phyloP scores from a whole-genome alignment of 257 asterid species.

The Galeopsis tetrahit region DNA sequence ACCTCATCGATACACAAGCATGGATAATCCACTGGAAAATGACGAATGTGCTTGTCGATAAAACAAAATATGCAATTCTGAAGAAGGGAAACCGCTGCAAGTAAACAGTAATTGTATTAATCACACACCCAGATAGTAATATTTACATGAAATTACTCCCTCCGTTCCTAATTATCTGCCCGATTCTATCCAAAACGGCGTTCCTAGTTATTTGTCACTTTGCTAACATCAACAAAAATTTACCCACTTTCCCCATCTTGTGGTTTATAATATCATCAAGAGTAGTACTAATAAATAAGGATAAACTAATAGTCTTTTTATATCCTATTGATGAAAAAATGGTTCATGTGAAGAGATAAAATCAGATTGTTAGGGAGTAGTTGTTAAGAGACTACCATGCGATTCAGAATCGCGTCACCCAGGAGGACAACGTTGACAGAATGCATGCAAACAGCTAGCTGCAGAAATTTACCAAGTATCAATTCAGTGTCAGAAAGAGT shows the following conservation, averaged over 20 bases:
- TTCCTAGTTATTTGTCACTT: too few relatives aligned
- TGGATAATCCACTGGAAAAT: slow-evolving; percentile 88
- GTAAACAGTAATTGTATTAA: slow-evolving; percentile 32
- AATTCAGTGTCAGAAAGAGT: background rate
- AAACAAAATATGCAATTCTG: slow-evolving; percentile 75
- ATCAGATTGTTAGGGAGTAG: background rate
- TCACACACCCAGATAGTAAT: background rate
- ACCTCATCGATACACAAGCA: slow-evolving; percentile 67
- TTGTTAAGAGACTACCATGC: slow-evolving; percentile 50
- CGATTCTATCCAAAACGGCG: too few relatives aligned
- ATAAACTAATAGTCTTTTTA: too few relatives aligned
- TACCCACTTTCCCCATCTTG: too few relatives aligned
- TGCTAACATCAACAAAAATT: too few relatives aligned
- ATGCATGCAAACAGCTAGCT: slow-evolving; percentile 72
- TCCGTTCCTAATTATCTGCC: too few relatives aligned
- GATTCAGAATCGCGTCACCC: slow-evolving; percentile 65
- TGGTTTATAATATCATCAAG: too few relatives aligned
- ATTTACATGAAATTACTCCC: background rate
- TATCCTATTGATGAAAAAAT: too few relatives aligned
- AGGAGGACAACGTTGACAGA: slow-evolving; percentile 72
- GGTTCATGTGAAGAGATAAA: too few relatives aligned
- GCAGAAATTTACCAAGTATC: slow-evolving; percentile 33
- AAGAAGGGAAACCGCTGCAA: slow-evolving; percentile 89
- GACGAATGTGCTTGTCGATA: slow-evolving; percentile 69
- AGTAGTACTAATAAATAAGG: too few relatives aligned